Evolutionary conservation across 768 basidiomycete species (phyloP), one percentile per base, ranked within the genome.

Genomic region (Leucogyrophana mollusca): DNA sequence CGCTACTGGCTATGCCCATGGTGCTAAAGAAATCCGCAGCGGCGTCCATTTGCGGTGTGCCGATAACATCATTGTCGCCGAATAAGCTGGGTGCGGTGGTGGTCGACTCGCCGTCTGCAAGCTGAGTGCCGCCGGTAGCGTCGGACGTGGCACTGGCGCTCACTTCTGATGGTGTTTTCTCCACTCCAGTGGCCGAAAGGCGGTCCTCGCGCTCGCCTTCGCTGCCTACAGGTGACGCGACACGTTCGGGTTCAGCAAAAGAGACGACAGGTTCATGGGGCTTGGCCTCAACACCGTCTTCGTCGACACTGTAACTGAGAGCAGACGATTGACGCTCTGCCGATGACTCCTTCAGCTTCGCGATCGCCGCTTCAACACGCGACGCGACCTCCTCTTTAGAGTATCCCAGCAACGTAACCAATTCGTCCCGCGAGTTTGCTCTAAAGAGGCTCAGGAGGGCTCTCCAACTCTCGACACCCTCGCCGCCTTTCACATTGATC

Each of bases 11-110:
- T 72, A 77, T 68, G 32, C 79, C 80, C 58, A 90, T 85, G 22
- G 81, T 85, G 51, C 80, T 89, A 76, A 96, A 97, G 72, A 98
- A 97, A 64, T 97, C 93, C 4, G 79, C 82, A 9, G 79, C 86
- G 21, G 77, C 76, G 51, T 81, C 82, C 21, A 76, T 69, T 41
- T 82, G 81, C 8, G 85, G 85, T 0, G 80, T 82, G 2, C 83
- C 88, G 9, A 77, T 72, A 4, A 65, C 68, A 36, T 63, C 62
- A 14, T 92, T 90, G 56, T 94, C 92, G 5, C 87, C 90, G 48
- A 96, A 96, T 13, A 95, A 72, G 52, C 88, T 90, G 6, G 89
- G 87, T 4, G 83, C 93, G 4, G 90, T 94, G 0, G 90, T 94
- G 0, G 85, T 86, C 1, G 87, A 88, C 57, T 90, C 90, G 13